Base-by-base conservation (phyloP, 208 protist species). In the Crithidia brevicula region DNA sequence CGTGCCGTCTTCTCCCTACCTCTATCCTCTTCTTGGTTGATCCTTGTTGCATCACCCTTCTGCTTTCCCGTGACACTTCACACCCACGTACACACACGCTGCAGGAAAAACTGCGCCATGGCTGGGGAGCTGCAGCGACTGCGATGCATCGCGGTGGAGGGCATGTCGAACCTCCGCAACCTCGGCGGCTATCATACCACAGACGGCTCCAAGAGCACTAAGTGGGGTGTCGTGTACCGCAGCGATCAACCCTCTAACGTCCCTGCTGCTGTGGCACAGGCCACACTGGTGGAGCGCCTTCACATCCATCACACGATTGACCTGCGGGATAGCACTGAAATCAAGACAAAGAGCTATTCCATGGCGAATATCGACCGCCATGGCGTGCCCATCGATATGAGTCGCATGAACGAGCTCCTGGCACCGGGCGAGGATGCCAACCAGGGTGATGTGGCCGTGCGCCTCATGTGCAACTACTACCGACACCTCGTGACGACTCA, bases 161-260 rank as follows among this genome's bases (percentile, higher is more conserved):
- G 79, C 7, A 57, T 67, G 8, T 70, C 47, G 22, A 84, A 84
- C 63, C 36, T 84, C 30, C 72, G 79, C 22, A 70, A 81, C 57
- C 50, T 81, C 5, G 79, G 79, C 43, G 74, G 79, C 63, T 81
- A 81, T 57, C 47, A 52, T 13, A 58, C 74, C 4, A 50, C 15
- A 6, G 51, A 61, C 30, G 67, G 74, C 42, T 51, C 34, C 49
- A 74, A 73, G 42, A 58, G 31, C 2, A 63, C 42, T 16, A 76
- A 74, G 69, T 74, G 74, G 74, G 74, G 79, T 30, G 64, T 76
- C 3, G 28, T 77, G 43, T 81, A 81, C 58, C 74, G 79, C 53
- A 34, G 69, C 36, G 79, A 84, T 36, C 71, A 81, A 60, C 73
- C 73, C 42, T 49, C 50, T 0, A 58, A 74, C 4, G 60, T 84